phyloP scores from a whole-genome alignment of 2,329 filamentous ascomycete genomes.

The Phyllosticta ampelicida region DNA sequence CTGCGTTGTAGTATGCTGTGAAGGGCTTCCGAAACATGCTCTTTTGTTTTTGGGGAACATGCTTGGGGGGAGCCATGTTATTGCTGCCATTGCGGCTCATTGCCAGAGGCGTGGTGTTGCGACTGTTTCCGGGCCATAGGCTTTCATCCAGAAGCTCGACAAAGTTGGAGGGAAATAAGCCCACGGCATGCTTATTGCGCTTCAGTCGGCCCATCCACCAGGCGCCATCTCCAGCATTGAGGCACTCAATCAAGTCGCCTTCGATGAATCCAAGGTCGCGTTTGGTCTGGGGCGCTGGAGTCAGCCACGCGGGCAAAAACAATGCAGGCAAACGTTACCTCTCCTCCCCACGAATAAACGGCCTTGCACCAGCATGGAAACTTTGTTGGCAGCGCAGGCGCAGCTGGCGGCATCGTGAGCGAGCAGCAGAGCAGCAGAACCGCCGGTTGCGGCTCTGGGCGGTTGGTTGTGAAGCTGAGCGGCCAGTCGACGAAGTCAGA shows the following conservation, averaged over 20 bases:
- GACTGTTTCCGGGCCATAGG: slow-evolving; percentile 64
- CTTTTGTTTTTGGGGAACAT: slow-evolving; percentile 37
- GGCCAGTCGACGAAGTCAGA: background rate
- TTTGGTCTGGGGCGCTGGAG: slow-evolving; percentile 49
- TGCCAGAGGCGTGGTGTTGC: slow-evolving; percentile 40
- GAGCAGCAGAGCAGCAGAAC: background rate
- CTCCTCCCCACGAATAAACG: slow-evolving; percentile 87
- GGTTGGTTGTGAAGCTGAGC: background rate
- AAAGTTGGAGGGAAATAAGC: slow-evolving; percentile 94
- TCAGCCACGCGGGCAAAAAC: slow-evolving; percentile 15
- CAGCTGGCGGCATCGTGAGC: slow-evolving; percentile 32
- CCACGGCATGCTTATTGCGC: slow-evolving; percentile 81
- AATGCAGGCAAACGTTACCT: slow-evolving; percentile 31
- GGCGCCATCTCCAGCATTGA: slow-evolving; percentile 93
- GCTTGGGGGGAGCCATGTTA: slow-evolving; percentile 36
- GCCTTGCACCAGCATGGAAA: slow-evolving; percentile 91
- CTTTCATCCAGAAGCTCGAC: slow-evolving; percentile 78
- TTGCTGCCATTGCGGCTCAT: slow-evolving; percentile 32
- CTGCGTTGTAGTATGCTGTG: slow-evolving; percentile 45
- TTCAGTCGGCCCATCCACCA: slow-evolving; percentile 96
- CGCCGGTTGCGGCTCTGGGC: background rate
- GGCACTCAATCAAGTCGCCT: slow-evolving; percentile 92
- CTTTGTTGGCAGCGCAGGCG: slow-evolving; percentile 53
- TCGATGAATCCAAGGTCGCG: slow-evolving; percentile 94
- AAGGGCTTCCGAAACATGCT: slow-evolving; percentile 54